A percentile compares a stretch with the other conserved stretches of the same genome.
Evolutionary conservation across 2,329 filamentous ascomycete genomes (phyloP).

Genomic region (Lachnellula subtilissima): DNA sequence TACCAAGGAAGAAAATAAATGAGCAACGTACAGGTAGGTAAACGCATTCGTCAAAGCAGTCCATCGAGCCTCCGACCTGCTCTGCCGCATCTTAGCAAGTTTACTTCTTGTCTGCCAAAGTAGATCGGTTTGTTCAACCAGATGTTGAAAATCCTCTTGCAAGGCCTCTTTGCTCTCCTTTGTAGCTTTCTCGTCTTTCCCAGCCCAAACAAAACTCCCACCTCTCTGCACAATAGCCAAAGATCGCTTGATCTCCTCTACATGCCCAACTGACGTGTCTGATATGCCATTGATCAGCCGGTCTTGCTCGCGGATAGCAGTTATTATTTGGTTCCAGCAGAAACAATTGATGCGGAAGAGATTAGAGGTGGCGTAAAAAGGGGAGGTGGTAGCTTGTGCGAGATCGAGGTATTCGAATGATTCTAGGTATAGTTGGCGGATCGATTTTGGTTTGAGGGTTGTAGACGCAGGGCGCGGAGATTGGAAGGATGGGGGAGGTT

Average conservation of each 20-base stretch:
- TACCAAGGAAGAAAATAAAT: not conserved
- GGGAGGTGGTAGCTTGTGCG: constrained; percentile 13
- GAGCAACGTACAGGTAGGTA: constrained; percentile 24
- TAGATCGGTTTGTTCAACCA: constrained; percentile 26
- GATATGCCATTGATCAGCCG: constrained; percentile 25
- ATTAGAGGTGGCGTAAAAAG: constrained; percentile 23
- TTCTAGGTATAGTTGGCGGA: constrained; percentile 26
- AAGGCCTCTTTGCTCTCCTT: constrained; percentile 10
- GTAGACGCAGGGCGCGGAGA: constrained; percentile 11
- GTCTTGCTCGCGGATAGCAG: constrained; percentile 26
- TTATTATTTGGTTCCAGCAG: constrained; percentile 30
- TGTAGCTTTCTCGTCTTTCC: constrained; percentile 1
- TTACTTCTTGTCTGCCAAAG: constrained; percentile 25
- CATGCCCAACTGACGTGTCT: constrained; percentile 26
- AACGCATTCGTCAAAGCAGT: constrained; percentile 26
- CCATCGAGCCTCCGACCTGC: constrained; percentile 20
- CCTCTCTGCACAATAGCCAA: constrained; percentile 21
- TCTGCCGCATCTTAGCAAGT: constrained; percentile 18
- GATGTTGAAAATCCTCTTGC: constrained; percentile 27
- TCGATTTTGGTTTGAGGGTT: constrained; percentile 15
- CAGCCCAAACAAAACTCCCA: constrained; percentile 23
- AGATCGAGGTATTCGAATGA: constrained; percentile 21
- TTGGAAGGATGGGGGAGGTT: constrained; percentile 20
- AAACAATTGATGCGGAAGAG: constrained; percentile 26
- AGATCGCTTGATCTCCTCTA: constrained; percentile 26